phyloP scores from a whole-genome alignment of 139 green algal genomes.

The Haematococcus sp. region DNA sequence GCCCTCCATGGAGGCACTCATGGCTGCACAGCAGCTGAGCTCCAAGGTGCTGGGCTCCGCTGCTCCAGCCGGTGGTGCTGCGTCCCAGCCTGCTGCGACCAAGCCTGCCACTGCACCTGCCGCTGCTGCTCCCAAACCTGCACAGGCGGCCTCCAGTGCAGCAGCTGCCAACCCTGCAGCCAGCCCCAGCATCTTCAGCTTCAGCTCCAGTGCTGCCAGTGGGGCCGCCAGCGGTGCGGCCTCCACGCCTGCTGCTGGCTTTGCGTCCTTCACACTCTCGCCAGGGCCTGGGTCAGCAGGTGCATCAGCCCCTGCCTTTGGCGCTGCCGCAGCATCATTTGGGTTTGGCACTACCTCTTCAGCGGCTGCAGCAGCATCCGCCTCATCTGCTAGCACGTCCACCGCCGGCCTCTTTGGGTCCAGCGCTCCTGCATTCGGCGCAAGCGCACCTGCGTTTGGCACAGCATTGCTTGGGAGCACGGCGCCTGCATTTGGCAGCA shows the following conservation, averaged over 20 bases:
- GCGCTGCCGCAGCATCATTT: neutral
- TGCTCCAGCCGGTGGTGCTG: neutral
- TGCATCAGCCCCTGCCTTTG: neutral
- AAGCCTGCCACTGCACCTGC: neutral
- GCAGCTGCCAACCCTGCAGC: neutral
- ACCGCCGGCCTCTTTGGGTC: neutral
- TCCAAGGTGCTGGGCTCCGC: neutral
- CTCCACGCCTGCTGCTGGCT: neutral
- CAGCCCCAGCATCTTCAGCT: neutral
- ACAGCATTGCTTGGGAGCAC: no score
- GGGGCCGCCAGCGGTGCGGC: neutral
- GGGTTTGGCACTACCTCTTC: no score
- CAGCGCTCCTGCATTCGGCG: no score
- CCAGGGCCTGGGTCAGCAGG: neutral
- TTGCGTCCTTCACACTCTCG: neutral
- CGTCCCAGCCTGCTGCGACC: neutral
- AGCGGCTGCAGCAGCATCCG: neutral
- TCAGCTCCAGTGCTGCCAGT: neutral
- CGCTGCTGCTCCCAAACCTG: neutral
- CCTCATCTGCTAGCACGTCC: neutral
- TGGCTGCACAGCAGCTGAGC: conserved; percentile 5
- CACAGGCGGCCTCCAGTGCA: neutral
- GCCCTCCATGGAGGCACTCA: neutral
- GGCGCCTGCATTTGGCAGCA: no score
- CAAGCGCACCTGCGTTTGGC: no score